Base-by-base conservation (phyloP, 352 stramenopile species). In the Globisporangium alternatum region DNA sequence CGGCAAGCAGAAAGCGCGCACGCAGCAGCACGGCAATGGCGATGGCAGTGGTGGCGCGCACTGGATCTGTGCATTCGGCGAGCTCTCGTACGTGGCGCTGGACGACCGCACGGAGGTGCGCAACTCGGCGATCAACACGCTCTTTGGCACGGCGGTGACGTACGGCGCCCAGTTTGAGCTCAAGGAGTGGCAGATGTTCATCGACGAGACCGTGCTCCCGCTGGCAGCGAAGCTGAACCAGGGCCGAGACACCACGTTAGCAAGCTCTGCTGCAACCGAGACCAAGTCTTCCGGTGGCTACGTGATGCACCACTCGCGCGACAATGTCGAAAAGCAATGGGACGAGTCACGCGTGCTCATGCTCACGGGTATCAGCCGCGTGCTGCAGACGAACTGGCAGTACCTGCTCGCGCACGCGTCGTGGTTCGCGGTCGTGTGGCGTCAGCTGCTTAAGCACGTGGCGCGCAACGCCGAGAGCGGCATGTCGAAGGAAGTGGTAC, bases 81-180 rank as follows among this genome's bases (percentile, higher is more conserved):
- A 97, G 56, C 84, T 98, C 12, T 80, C 80, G n/a, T 76, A 81
- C 15, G 83, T 99, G 3, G 88, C 96, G 9, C 71, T 97, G 25
- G 96, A 99, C 62, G 80, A 85, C 31, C 86, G 97, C 48, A 86
- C 91, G 0, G 96, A 99, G 74, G 93, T 99, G 61, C 79, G 97
- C 57, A 99, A 99, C 74, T 99, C 95, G 68, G 90, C 96, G 19
- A 94, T 99, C 39, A 98, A 99, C 66, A 99, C 97, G 15, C 78
- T 99, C 1, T 98, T 99, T 71, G 97, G 95, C n/a, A 98, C 93
- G 2, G 93, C 97, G 48, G 94, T 98, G 64, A 98, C 96, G 6
- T 96, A 98, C 60, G 96, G 97, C 19, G 72, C 86, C 37, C 83
- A 93, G 45, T 98, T 99, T 57, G 85, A 90, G 2, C 64, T 96